Base-by-base conservation (phyloP, 2,329 filamentous ascomycete species). In the Aspergillus melleus region DNA sequence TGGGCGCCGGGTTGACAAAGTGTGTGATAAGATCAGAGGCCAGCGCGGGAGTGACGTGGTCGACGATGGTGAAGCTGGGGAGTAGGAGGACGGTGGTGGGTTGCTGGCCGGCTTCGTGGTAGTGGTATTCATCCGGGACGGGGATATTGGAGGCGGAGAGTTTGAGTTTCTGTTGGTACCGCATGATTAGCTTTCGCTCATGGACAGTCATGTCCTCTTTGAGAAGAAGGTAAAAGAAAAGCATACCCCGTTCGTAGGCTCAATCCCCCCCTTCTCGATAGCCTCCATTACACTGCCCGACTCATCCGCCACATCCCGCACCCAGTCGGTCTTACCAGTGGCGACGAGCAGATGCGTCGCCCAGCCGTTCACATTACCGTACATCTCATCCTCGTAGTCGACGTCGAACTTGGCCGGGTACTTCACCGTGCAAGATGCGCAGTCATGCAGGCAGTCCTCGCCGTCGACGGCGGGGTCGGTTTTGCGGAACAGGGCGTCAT, bases 291-390 rank as follows among this genome's bases (percentile, higher is more conserved):
- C 84, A 72, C 89, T 92, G 6, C 90, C 90, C 76, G 90, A 88
- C 81, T 98, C 95, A 72, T 98, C 90, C 58, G 86, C 87, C 50
- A 96, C 91, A 79, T 96, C 90, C 61, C 91, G 80, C 71, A 94
- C 90, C 95, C 95, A 99, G 77, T 99, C 95, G 26, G 88, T 85
- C 84, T 97, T 96, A 62, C 92, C 91, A n/a, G 95, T 99, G 24
- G 92, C 95, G 16, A 98, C 92, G 32, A 99, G 80, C 62, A 96
- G 74, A 77, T 99, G 95, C 20, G 92, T 95, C 70, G 86, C 88
- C 90, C 92, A 98, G 39, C 88, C 91, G 71, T 92, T 90, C 63
- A 97, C 85, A 60, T 90, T 83, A 0, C 94, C 95, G 72, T 96
- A 98, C 52, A 99, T 79, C 68, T 88, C 81, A 72, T 96, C 92